A percentile compares a stretch with the other conserved stretches of the same genome.
Conservation (phyloP, 2,329 filamentous ascomycete species). For the Apiospora aurea region DNA sequence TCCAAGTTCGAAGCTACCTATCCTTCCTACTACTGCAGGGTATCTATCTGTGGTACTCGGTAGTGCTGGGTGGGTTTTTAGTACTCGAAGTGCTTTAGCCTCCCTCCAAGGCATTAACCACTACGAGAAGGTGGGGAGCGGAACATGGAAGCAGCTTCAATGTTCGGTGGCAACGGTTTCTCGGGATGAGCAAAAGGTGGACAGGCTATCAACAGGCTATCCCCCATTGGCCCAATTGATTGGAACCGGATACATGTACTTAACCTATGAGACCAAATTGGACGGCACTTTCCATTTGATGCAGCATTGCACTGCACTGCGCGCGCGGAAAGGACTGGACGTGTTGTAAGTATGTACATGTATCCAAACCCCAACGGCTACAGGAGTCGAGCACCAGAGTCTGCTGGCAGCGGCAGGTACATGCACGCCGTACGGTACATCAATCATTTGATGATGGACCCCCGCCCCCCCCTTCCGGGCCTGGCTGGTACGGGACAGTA, state of each 20-base stretch:
- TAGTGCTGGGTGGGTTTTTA: not conserved
- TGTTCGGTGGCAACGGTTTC: constrained; percentile 10
- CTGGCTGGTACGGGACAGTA: no score
- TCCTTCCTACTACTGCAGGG: not conserved
- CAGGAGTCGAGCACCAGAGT: not conserved
- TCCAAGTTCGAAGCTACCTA: not conserved
- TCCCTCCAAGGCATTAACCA: not conserved
- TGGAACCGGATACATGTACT: not conserved
- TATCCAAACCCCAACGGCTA: not conserved
- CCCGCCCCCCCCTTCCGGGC: no score
- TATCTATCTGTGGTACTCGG: not conserved
- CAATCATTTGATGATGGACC: no score
- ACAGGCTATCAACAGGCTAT: constrained; percentile 11
- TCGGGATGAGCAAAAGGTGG: not conserved
- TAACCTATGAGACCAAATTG: no score
- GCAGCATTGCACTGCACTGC: not conserved
- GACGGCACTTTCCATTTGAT: constrained; percentile 7
- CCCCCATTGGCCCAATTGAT: constrained; percentile 2
- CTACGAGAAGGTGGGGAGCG: not conserved
- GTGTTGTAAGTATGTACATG: no score
- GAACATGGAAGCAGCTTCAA: constrained; percentile 8
- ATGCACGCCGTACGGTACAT: not conserved
- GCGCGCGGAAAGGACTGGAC: not conserved
- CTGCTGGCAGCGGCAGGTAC: not conserved
- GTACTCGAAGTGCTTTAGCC: constrained; percentile 3